phyloP scores from a whole-genome alignment of 805 yeast species.

The Ogataea naganishii region DNA sequence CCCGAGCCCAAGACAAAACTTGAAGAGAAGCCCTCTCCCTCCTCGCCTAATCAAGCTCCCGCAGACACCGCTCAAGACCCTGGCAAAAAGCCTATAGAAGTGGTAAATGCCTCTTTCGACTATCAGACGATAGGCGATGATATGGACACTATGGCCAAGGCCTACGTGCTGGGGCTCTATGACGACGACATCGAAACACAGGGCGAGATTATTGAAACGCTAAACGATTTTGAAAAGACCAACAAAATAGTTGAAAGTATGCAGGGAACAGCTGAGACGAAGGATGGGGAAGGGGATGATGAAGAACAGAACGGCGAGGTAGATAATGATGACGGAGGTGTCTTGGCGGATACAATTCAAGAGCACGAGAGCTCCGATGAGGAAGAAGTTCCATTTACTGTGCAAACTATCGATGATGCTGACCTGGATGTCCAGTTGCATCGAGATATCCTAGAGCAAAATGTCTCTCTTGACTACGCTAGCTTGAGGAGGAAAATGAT shows the following conservation, averaged over 20 bases:
- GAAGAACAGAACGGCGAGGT: constrained; percentile 27
- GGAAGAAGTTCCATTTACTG: constrained; percentile 6
- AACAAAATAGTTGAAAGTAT: constrained; percentile 35
- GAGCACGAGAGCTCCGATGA: constrained; percentile 30
- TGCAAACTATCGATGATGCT: constrained; percentile 13
- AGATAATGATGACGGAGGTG: constrained; percentile 27
- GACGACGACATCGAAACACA: constrained; percentile 51
- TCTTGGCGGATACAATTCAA: constrained; percentile 33
- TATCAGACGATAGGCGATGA: constrained; percentile 33
- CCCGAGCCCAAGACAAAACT: background rate
- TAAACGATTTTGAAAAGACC: constrained; percentile 45
- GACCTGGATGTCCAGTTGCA: constrained; percentile 20
- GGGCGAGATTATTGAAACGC: constrained; percentile 45
- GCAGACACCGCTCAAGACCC: background rate
- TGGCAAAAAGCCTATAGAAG: constrained; percentile 4
- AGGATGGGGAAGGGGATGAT: constrained; percentile 15
- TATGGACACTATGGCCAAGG: constrained; percentile 50
- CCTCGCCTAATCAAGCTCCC: background rate
- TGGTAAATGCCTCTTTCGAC: constrained; percentile 28
- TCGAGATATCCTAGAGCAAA: constrained; percentile 32
- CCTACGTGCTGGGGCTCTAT: constrained; percentile 49
- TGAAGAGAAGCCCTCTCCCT: background rate
- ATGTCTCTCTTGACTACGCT: constrained; percentile 48
- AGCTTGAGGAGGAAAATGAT: constrained; percentile 44
- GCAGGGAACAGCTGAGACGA: constrained; percentile 5